phyloP scores from a whole-genome alignment of 441 rosid species.

The Francoa sonchifolia region DNA sequence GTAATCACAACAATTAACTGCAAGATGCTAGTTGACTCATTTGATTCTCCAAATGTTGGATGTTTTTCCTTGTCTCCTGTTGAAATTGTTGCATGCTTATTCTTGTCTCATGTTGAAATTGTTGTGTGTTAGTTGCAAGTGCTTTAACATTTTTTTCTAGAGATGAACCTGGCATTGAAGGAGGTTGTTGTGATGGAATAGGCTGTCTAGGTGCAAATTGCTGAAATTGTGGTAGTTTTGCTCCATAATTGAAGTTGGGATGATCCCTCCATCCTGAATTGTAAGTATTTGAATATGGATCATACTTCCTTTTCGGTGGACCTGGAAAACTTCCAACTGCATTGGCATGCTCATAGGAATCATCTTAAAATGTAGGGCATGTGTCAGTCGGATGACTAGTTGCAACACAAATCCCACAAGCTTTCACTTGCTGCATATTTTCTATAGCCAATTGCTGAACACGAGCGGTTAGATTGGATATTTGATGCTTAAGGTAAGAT shows the following conservation, averaged over 20 bases:
- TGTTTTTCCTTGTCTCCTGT: background rate
- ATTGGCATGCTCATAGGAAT: background rate
- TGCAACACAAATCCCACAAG: too few species aligned
- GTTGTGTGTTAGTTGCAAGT: background rate
- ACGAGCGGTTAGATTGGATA: background rate
- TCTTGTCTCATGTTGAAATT: background rate
- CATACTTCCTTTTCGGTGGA: background rate
- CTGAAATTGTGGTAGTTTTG: too few species aligned
- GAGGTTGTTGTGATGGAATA: too few species aligned
- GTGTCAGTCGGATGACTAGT: background rate
- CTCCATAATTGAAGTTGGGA: too few species aligned
- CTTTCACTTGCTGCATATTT: background rate
- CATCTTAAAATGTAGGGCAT: background rate
- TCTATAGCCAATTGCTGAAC: background rate
- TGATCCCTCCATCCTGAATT: background rate
- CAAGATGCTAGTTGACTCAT: background rate
- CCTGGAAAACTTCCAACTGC: too few species aligned
- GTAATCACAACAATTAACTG: too few species aligned
- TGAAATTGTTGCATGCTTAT: too few species aligned
- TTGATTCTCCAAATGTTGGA: background rate
- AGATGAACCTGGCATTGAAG: background rate
- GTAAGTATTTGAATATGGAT: background rate
- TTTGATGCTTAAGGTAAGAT: background rate
- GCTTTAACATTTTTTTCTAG: conserved; percentile 1
- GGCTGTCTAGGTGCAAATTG: too few species aligned